Evolutionary conservation across 441 rosid species (phyloP).

Genomic region (Biscutella auriculata): DNA sequence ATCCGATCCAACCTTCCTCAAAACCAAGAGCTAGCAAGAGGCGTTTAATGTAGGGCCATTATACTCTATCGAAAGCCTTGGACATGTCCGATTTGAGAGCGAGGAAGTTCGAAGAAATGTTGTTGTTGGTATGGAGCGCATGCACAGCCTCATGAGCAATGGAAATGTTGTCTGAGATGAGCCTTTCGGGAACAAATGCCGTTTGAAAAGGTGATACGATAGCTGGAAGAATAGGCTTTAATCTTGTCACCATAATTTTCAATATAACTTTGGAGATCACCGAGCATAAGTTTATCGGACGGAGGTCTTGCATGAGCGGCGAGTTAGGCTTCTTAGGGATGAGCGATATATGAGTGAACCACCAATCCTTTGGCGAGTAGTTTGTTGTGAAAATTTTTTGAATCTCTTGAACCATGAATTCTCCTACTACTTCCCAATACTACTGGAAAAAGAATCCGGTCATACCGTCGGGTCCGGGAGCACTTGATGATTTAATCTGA

Average conservation of each 20-base stretch:
- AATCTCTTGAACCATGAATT: neutral
- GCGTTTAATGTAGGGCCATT: no score
- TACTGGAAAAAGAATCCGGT: neutral
- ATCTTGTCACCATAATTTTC: no score
- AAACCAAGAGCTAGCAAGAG: neutral
- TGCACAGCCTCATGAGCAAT: neutral
- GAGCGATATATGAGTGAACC: neutral
- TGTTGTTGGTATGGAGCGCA: neutral
- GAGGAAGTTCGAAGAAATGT: neutral
- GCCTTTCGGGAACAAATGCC: neutral
- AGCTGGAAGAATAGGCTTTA: no score
- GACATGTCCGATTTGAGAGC: neutral
- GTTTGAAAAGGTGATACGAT: no score
- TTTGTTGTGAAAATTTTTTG: neutral
- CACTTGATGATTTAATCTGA: neutral
- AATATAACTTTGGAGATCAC: no score
- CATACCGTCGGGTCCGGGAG: neutral
- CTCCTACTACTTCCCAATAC: neutral
- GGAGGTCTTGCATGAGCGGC: neutral
- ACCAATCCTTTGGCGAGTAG: neutral
- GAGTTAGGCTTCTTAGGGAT: neutral
- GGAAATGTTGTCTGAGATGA: neutral
- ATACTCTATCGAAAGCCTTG: neutral
- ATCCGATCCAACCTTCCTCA: neutral
- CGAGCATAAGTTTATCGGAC: neutral